Evolutionary conservation across 2,329 filamentous ascomycete species (phyloP), one percentile per base, ranked within the genome.

Genomic region (Aspergillus niger): DNA sequence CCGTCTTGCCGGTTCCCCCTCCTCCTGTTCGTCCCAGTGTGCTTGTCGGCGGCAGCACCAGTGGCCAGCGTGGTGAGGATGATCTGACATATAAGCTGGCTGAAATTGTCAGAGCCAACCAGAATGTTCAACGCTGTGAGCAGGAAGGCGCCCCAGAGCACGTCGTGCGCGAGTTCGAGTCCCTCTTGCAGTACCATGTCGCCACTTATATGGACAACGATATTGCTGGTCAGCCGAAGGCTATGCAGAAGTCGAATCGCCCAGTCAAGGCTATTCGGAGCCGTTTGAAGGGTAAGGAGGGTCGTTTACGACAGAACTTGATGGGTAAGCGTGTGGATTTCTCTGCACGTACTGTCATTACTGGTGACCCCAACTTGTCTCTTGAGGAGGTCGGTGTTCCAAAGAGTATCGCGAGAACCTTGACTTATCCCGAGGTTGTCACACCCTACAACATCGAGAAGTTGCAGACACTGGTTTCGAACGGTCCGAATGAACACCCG

Each of bases 241-340:
- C 95, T 2, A 83, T 98, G 72, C 96, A 99, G 74, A 99, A 99
- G 83, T 97, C 92, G 59, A 96, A 96, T 51, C 89, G 96, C 72
- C 93, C 96, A 0, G 90, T 99, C 68, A 99, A 99, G 81, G 92
- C 95, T 15, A 96, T 99, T 67, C 91, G 96, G 70, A 92, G 92
- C 63, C 93, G 95, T 79, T 84, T 99, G 76, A 99, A 99, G 87
- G 96, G 96, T 65, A 99, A 99, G 80, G 95, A 99, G 75, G 95
- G 95, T 69, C 92, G 95, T 83, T 87, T 99, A 24, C 90, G 95
- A 81, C 95, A 96, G 74, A 99, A 99, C 79, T 83, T 99, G 83
- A 99, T 99, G 96, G 95, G 95, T 65, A 99, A 99, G 81, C 92
- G 93, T 87, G 95, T 99, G 63, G 95, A 99, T 76, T 99, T 99